Percentiles rank a stretch among this genome's conserved stretches.
These are phyloP conservation scores for Taphrina betulina DNA, from an alignment of 1,139 yeast species.

Conservation along the genomic window DNA sequence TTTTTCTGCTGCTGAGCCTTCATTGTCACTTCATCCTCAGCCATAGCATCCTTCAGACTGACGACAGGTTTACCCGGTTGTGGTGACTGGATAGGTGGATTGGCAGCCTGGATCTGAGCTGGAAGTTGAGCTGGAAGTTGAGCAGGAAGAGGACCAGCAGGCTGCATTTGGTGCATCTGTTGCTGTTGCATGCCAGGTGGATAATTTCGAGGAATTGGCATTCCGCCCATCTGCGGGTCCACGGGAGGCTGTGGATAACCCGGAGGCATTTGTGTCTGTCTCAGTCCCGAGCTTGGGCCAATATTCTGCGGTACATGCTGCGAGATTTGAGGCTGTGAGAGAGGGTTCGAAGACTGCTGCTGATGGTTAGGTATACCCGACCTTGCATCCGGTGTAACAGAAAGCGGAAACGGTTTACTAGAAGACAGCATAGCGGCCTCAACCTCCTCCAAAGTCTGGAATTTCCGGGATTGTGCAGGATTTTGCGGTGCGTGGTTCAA, in stretches of 20 bases:
- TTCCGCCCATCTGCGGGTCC: too few species aligned
- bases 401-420: neutral
- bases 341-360: constrained; percentile 35
- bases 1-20: constrained; percentile 38
- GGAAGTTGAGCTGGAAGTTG: neutral
- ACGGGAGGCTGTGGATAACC: too few species aligned
- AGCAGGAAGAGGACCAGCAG: neutral
- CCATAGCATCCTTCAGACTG: neutral
- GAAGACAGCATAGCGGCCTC: constrained; percentile 62
- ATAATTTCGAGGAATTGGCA: constrained; percentile 42
- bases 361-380: constrained; percentile 25
- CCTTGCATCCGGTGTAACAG: neutral
- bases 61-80: neutral
- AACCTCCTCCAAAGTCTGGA: constrained; percentile 69
- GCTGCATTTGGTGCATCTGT: constrained; percentile 36
- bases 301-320: constrained; percentile 33
- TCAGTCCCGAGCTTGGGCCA: constrained; percentile 34
- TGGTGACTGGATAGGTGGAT: neutral
- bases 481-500: neutral
- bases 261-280: constrained; percentile 32
- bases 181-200: constrained; percentile 37
- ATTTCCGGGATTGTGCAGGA: constrained; percentile 44
- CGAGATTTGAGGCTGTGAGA: constrained; percentile 36
- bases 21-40: constrained; percentile 16
- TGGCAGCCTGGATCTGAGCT: neutral